Evolutionary conservation across 2,329 filamentous ascomycete species (phyloP).

Genomic region (Fusarium proliferatum): DNA sequence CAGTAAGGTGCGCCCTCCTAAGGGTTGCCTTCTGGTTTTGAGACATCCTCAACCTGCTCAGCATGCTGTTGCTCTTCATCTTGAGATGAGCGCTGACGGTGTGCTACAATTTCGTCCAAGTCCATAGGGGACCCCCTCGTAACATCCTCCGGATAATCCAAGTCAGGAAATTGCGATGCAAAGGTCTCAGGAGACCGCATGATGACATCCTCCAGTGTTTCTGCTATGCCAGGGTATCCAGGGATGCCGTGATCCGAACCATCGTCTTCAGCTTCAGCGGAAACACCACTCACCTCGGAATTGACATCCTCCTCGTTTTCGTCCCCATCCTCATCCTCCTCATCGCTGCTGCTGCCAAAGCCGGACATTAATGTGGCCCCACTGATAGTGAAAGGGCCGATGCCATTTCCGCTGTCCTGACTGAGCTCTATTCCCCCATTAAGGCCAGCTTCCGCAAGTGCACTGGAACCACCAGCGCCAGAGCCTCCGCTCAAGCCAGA

Average conservation of each 20-base stretch:
- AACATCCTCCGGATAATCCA: slow-evolving; percentile 26
- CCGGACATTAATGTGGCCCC: slow-evolving; percentile 84
- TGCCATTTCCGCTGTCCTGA: slow-evolving; percentile 73
- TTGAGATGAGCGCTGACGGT: slow-evolving; percentile 2
- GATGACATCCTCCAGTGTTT: slow-evolving; percentile 46
- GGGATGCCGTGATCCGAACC: slow-evolving; percentile 37
- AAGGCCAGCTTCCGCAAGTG: slow-evolving; percentile 83
- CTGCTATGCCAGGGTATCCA: slow-evolving; percentile 44
- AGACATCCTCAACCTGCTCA: slow-evolving; percentile 39
- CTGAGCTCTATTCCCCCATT: slow-evolving; percentile 78
- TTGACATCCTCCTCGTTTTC: slow-evolving; percentile 81
- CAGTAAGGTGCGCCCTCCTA: slow-evolving; percentile 36
- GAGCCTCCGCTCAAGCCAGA: slow-evolving; percentile 56
- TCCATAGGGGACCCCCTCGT: slow-evolving; percentile 41
- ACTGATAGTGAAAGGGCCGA: slow-evolving; percentile 78
- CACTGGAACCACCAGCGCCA: slow-evolving; percentile 65
- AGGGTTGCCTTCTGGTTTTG: slow-evolving; percentile 29
- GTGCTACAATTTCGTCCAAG: slow-evolving; percentile 19
- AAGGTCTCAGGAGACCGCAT: slow-evolving; percentile 49
- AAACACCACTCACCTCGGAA: slow-evolving; percentile 69
- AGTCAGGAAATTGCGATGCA: slow-evolving; percentile 38
- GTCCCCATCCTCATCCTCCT: slow-evolving; percentile 95
- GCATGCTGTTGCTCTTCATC: slow-evolving; percentile 30
- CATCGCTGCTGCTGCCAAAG: slow-evolving; percentile 94
- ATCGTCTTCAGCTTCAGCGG: slow-evolving; percentile 46